phyloP scores from a whole-genome alignment of 2,329 filamentous ascomycete species.

The Mycosphaerelloides madeirae region DNA sequence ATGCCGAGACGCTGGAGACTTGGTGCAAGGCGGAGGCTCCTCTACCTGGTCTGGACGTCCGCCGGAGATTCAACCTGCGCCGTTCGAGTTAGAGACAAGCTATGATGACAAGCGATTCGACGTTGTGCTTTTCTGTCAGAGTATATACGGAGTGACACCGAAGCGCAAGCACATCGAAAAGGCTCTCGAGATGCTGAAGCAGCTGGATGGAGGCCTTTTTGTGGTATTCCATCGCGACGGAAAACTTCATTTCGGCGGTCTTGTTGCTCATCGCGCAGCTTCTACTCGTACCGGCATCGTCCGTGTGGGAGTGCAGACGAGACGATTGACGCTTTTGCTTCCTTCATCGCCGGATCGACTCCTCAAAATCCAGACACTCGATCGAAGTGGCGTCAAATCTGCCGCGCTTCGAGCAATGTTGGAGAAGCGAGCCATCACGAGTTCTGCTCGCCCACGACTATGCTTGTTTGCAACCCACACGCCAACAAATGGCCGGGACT shows the following conservation, averaged over 20 bases:
- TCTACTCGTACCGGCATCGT: conserved; percentile 46
- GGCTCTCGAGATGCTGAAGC: conserved; percentile 47
- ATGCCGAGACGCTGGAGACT: conserved; percentile 41
- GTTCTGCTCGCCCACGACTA: conserved; percentile 48
- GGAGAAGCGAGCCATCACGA: conserved; percentile 37
- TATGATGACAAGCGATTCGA: conserved; percentile 44
- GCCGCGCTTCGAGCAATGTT: conserved; percentile 47
- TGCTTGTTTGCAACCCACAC: conserved; percentile 49
- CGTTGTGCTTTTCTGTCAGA: conserved; percentile 58
- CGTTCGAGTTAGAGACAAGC: conserved; percentile 35
- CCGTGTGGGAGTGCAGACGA: conserved; percentile 44
- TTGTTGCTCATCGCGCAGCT: conserved; percentile 47
- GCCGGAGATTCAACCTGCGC: conserved; percentile 36
- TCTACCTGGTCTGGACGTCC: conserved; percentile 41
- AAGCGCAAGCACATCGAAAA: conserved; percentile 45
- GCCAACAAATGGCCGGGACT: conserved; percentile 45
- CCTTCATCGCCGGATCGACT: conserved; percentile 49
- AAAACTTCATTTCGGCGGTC: conserved; percentile 41
- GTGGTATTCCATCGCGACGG: conserved; percentile 54
- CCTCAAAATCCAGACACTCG: conserved; percentile 34
- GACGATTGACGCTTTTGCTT: conserved; percentile 48
- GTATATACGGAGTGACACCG: conserved; percentile 57
- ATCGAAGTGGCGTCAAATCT: conserved; percentile 49
- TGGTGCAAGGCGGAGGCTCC: conserved; percentile 27
- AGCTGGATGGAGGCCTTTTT: conserved; percentile 46